Percentiles rank a stretch among this genome's conserved stretches.
These are phyloP conservation scores for Aspergillus sclerotiicarbonarius DNA, from an alignment of 495 filamentous ascomycete genomes.

Conservation along the genomic window DNA sequence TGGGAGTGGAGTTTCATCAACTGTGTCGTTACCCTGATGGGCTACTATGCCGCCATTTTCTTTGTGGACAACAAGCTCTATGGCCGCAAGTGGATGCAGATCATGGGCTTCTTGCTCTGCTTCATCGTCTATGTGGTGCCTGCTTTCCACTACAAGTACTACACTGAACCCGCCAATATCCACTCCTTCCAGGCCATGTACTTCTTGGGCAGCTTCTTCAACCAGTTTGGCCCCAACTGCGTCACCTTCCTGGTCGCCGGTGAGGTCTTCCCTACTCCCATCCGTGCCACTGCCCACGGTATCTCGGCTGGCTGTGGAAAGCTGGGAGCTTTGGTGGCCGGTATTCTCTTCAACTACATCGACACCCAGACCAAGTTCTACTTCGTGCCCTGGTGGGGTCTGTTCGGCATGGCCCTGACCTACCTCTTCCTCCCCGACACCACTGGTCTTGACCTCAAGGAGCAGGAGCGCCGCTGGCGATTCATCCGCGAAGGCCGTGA, in stretches of 20 bases:
- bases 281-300: constrained; percentile 88
- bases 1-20: constrained; percentile 93
- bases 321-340: constrained; percentile 73
- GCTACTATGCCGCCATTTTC: constrained; percentile 80
- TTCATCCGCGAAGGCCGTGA: constrained; percentile 73
- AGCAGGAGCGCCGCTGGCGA: constrained; percentile 85
- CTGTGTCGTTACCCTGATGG: constrained; percentile 71
- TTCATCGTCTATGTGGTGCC: constrained; percentile 87
- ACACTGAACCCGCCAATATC: constrained; percentile 61
- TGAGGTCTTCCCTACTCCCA: constrained; percentile 85
- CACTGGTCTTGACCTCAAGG: constrained; percentile 88
- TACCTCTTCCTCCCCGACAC: constrained; percentile 84
- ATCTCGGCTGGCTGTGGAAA: constrained; percentile 84
- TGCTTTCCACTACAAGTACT: constrained; percentile 80
- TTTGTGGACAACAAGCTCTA: constrained; percentile 90
- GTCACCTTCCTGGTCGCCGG: constrained; percentile 91
- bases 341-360: constrained; percentile 89
- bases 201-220: constrained; percentile 91
- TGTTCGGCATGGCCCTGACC: constrained; percentile 74
- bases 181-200: constrained; percentile 87
- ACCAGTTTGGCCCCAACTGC: constrained; percentile 91
- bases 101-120: constrained; percentile 78
- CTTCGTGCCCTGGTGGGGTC: constrained; percentile 89
- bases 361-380: constrained; percentile 72
- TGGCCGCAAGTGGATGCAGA: constrained; percentile 89